These are phyloP conservation scores for Dillenia turbinata DNA, from an alignment of 164 flowering plant species.

Conservation along the genomic window DNA sequence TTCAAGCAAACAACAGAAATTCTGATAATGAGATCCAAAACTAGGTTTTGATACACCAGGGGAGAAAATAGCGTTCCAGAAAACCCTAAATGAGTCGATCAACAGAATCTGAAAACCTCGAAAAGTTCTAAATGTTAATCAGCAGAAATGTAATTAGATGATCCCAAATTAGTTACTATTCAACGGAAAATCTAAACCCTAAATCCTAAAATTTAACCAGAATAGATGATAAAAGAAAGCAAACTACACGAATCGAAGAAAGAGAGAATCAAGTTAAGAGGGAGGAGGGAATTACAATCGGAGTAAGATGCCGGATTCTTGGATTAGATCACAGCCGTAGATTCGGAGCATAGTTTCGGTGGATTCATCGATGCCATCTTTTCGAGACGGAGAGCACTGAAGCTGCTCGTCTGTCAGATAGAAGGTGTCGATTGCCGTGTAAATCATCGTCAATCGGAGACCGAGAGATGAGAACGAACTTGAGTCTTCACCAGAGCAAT, in stretches of 20 bases:
- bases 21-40: no score
- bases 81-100: no score
- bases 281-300: constrained; percentile 46
- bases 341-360: constrained; percentile 77
- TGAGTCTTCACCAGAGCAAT: no score
- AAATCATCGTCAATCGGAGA: constrained; percentile 48
- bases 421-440: constrained; percentile 88
- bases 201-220: no score
- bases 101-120: background rate
- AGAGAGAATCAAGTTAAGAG: background rate
- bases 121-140: background rate
- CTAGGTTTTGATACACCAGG: no score
- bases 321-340: constrained; percentile 94
- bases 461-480: background rate
- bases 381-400: constrained; percentile 70
- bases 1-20: no score
- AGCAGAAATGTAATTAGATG: no score
- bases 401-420: constrained; percentile 79
- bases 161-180: no score
- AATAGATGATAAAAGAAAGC: no score
- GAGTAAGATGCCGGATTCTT: constrained; percentile 87
- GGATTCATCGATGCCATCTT: constrained; percentile 78
- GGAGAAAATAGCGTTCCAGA: no score
- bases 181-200: no score
- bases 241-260: no score